Evolutionary conservation across 768 basidiomycete genomes (phyloP).

Genomic region (Lactifluus echinatus): DNA sequence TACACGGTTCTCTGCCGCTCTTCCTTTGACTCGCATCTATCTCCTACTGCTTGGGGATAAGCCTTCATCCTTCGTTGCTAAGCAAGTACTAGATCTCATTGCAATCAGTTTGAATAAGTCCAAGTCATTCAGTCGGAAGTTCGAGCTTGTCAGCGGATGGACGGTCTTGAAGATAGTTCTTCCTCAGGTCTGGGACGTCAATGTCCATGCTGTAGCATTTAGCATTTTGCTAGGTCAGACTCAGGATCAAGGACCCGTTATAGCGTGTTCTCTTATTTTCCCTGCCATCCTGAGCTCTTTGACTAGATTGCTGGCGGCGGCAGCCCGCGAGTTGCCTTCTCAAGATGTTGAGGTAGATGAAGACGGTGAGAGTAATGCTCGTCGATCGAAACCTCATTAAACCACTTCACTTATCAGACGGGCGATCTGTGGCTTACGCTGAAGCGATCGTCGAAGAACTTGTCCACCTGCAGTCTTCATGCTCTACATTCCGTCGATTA

Average conservation of each 20-base stretch:
- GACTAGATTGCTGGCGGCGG: constrained; percentile 39
- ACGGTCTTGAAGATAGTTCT: constrained; percentile 59
- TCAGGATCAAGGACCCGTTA: constrained; percentile 31
- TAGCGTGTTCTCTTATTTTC: constrained; percentile 59
- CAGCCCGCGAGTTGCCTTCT: background rate
- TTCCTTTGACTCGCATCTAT: constrained; percentile 72
- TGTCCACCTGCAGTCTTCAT: constrained; percentile 57
- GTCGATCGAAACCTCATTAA: background rate
- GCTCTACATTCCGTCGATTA: constrained; percentile 56
- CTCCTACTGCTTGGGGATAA: constrained; percentile 72
- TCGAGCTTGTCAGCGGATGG: constrained; percentile 84
- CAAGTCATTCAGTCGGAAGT: constrained; percentile 64
- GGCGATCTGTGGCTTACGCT: constrained; percentile 24
- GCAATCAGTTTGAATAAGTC: constrained; percentile 46
- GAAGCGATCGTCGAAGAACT: constrained; percentile 62
- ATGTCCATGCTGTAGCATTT: constrained; percentile 59
- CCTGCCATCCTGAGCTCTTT: constrained; percentile 65
- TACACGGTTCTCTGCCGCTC: constrained; percentile 58
- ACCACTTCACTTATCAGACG: background rate
- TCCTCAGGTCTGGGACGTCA: constrained; percentile 56
- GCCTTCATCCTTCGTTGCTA: constrained; percentile 51
- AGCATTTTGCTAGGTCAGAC: constrained; percentile 47
- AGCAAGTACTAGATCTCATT: constrained; percentile 53
- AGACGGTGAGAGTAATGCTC: constrained; percentile 7
- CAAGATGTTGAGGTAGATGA: constrained; percentile 22